Percentiles rank a stretch among this genome's conserved stretches.
Conservation (phyloP, 2,329 filamentous ascomycete genomes). For the Emericellopsis cladophorae region DNA sequence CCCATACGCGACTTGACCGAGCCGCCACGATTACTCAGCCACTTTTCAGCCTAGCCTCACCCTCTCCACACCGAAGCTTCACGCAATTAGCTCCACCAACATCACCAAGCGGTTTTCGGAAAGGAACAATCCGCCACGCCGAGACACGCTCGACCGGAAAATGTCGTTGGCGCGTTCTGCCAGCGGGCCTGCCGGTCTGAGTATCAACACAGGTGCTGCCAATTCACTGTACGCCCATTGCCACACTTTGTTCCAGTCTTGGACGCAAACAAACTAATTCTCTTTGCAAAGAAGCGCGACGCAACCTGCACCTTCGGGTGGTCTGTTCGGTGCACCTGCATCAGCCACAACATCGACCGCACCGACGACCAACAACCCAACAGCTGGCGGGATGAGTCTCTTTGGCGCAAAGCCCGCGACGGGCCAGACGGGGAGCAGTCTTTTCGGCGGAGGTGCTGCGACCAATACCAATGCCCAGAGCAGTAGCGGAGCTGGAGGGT, state of each 20-base stretch:
- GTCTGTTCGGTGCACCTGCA: conserved; percentile 21
- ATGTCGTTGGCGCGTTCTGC: conserved; percentile 44
- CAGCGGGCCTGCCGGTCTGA: conserved; percentile 46
- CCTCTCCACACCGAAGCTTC: not conserved
- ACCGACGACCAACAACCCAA: conserved; percentile 8
- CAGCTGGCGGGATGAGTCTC: conserved; percentile 18
- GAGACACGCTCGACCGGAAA: not conserved
- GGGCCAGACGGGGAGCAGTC: conserved; percentile 12
- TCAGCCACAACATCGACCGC: conserved; percentile 7
- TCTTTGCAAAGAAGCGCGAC: not conserved
- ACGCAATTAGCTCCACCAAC: not conserved
- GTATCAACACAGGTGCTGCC: conserved; percentile 50
- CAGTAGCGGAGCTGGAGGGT: conserved; percentile 7
- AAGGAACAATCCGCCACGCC: not conserved
- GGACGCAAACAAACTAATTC: no score
- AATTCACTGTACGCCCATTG: conserved; percentile 18
- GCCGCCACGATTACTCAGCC: not conserved
- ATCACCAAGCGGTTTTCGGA: not conserved
- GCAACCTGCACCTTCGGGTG: conserved; percentile 8
- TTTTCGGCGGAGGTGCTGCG: conserved; percentile 17
- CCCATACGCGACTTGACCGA: no score
- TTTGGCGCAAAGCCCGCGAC: conserved; percentile 14
- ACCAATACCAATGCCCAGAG: conserved; percentile 6
- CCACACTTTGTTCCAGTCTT: no score
- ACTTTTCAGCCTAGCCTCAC: not conserved